Conservation (phyloP, 2,329 filamentous ascomycete genomes). For the Fusarium denticulatum region DNA sequence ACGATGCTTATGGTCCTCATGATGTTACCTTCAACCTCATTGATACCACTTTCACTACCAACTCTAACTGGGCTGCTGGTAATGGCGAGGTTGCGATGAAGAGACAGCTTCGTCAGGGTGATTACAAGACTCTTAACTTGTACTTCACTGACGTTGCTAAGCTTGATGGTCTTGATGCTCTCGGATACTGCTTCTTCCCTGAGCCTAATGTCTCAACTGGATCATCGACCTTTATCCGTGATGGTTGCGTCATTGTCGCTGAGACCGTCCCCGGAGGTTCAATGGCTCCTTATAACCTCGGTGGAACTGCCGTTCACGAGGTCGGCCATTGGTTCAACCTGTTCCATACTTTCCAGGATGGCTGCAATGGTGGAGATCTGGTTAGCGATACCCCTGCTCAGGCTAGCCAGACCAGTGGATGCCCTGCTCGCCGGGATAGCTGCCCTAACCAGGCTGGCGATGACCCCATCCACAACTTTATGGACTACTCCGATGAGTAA, state of each 20-base stretch:
- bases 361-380: conserved; percentile 50
- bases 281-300: conserved; percentile 46
- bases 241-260: conserved; percentile 54
- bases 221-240: conserved; percentile 44
- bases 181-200: conserved; percentile 60
- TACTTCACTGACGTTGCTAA: conserved; percentile 44
- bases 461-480: conserved; percentile 51
- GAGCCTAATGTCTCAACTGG: conserved; percentile 28
- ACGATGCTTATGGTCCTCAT: conserved; percentile 55
- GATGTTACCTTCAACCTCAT: conserved; percentile 57
- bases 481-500: conserved; percentile 56
- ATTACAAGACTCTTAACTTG: conserved; percentile 53
- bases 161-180: conserved; percentile 22
- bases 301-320: conserved; percentile 48
- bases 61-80: conserved; percentile 57
- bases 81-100: conserved; percentile 56
- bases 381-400: conserved; percentile 55
- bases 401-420: conserved; percentile 46
- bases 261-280: conserved; percentile 52
- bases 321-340: conserved; percentile 57
- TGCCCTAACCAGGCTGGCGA: conserved; percentile 47
- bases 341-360: conserved; percentile 54
- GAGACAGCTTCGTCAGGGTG: conserved; percentile 55
- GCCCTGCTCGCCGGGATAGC: conserved; percentile 48
- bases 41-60: conserved; percentile 57